Conservation (phyloP, 495 filamentous ascomycete genomes). For the Neurospora sp. region DNA sequence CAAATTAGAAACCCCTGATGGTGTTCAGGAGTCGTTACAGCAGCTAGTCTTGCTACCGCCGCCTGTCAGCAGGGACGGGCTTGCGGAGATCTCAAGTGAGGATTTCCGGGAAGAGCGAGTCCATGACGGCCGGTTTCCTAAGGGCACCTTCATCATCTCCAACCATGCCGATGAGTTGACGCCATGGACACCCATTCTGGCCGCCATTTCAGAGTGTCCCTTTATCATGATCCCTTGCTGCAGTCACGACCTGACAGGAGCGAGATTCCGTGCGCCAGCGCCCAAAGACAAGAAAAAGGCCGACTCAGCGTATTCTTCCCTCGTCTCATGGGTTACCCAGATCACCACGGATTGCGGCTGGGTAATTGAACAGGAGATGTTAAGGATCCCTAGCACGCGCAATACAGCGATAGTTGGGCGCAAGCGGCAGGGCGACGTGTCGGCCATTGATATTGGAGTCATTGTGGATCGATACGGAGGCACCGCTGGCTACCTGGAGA, state of each 20-base stretch:
- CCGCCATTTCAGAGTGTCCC: constrained; percentile 59
- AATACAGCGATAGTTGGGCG: constrained; percentile 73
- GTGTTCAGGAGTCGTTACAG: constrained; percentile 37
- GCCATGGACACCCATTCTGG: constrained; percentile 86
- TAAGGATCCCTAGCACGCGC: constrained; percentile 83
- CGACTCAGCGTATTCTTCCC: constrained; percentile 57
- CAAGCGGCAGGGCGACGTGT: constrained; percentile 11
- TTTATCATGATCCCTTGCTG: constrained; percentile 94
- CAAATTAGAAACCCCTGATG: constrained; percentile 23
- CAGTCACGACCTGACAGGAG: constrained; percentile 74
- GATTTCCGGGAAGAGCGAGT: constrained; percentile 27
- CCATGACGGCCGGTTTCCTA: constrained; percentile 63
- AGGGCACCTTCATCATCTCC: constrained; percentile 82
- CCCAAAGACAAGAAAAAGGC: constrained; percentile 41
- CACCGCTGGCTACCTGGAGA: constrained; percentile 43
- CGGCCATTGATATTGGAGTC: constrained; percentile 22
- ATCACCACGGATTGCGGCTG: constrained; percentile 65
- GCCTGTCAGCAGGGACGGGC: constrained; percentile 23
- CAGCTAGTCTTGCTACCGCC: constrained; percentile 68
- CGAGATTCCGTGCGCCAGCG: constrained; percentile 57
- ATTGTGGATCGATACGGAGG: constrained; percentile 43
- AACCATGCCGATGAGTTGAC: constrained; percentile 97
- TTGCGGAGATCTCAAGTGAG: constrained; percentile 8
- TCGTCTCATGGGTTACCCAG: constrained; percentile 58
- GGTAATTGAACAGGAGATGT: constrained; percentile 63